A percentile compares a stretch with the other conserved stretches of the same genome.
Conservation (phyloP, 2,329 filamentous ascomycete species). For the Talaromyces piceae region DNA sequence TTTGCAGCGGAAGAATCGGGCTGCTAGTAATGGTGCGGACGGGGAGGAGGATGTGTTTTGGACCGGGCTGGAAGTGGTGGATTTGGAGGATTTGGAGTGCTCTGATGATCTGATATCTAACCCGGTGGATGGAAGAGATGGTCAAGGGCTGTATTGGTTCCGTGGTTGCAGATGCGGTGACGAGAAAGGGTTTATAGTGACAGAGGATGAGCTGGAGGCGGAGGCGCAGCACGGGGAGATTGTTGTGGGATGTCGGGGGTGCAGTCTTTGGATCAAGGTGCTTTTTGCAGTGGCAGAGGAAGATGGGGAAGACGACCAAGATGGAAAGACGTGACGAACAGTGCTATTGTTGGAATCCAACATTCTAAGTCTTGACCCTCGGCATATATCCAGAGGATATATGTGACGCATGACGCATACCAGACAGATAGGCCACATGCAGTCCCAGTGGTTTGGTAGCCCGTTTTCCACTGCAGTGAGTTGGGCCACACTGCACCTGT, state of each 20-base stretch:
- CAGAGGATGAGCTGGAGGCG: slow-evolving; percentile 46
- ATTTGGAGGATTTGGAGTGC: slow-evolving; percentile 48
- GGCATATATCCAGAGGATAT: too few species aligned
- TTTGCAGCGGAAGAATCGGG: slow-evolving; percentile 23
- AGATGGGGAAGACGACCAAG: slow-evolving; percentile 12
- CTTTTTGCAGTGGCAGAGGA: slow-evolving; percentile 46
- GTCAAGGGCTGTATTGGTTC: slow-evolving; percentile 42
- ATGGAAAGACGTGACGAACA: not conserved
- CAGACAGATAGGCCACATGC: too few species aligned
- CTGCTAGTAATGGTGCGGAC: slow-evolving; percentile 17
- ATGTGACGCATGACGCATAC: too few species aligned
- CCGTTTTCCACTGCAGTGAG: too few species aligned
- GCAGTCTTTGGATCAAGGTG: slow-evolving; percentile 57
- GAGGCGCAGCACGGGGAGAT: slow-evolving; percentile 49
- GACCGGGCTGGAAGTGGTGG: slow-evolving; percentile 50
- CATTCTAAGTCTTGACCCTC: too few species aligned
- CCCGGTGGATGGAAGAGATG: slow-evolving; percentile 26
- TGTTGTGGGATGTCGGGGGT: slow-evolving; percentile 53
- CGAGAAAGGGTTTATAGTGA: slow-evolving; percentile 47
- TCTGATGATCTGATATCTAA: slow-evolving; percentile 24
- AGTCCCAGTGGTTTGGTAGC: too few species aligned
- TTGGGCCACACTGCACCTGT: too few species aligned
- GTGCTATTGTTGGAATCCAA: not conserved
- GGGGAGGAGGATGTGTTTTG: slow-evolving; percentile 29
- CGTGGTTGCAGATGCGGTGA: slow-evolving; percentile 53